These are phyloP conservation scores for Kuraishia piskuri DNA, from an alignment of 805 yeast species.

Conservation along the genomic window DNA sequence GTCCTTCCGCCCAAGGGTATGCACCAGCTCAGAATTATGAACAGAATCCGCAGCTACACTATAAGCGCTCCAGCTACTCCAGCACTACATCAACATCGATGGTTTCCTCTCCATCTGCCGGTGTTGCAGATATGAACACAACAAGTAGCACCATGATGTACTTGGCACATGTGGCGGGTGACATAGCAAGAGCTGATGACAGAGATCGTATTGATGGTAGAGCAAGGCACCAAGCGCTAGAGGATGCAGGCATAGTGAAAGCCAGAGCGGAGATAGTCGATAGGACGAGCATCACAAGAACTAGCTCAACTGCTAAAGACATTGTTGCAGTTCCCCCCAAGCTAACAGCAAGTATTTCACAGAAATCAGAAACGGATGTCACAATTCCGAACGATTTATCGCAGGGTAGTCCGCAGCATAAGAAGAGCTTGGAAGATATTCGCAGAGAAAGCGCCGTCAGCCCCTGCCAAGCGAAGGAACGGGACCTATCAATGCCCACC, in stretches of 20 bases:
- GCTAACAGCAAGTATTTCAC: background rate
- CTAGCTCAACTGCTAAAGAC: background rate
- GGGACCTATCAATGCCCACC: no score
- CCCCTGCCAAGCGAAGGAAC: background rate
- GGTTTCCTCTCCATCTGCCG: background rate
- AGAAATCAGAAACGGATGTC: background rate
- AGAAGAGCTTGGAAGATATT: background rate
- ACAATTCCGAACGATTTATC: background rate
- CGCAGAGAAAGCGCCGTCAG: background rate
- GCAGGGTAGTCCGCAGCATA: background rate
- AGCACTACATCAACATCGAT: background rate
- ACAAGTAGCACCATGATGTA: slow-evolving; percentile 57
- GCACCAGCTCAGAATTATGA: background rate
- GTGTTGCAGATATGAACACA: background rate
- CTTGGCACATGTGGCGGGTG: slow-evolving; percentile 73
- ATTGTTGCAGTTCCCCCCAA: background rate
- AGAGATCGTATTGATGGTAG: slow-evolving; percentile 51
- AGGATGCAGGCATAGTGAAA: slow-evolving; percentile 9
- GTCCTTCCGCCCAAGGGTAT: background rate
- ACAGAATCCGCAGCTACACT: background rate
- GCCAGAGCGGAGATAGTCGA: background rate
- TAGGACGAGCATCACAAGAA: background rate
- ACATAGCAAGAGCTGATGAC: slow-evolving; percentile 60
- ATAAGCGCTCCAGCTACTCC: background rate
- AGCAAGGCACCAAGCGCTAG: slow-evolving; percentile 38